Percentiles rank a stretch among this genome's conserved stretches.
phyloP scores from a whole-genome alignment of 805 yeast species.

The Blastobotrys americana region DNA sequence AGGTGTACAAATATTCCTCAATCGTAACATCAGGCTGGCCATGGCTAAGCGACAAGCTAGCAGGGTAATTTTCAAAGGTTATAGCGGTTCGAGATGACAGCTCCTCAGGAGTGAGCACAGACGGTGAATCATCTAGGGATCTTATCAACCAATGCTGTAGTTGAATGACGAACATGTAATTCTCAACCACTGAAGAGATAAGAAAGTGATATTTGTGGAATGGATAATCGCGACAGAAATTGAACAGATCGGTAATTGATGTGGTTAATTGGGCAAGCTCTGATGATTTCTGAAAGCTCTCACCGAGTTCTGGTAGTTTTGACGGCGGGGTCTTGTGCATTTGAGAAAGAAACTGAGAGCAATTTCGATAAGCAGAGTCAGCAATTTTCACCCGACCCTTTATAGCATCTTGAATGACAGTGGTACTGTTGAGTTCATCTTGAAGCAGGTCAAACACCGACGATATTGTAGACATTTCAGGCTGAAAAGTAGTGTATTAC shows the following conservation, averaged over 20 bases:
- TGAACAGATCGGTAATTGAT: not conserved
- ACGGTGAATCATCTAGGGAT: not conserved
- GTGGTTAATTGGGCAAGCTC: not conserved
- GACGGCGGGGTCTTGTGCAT: not conserved
- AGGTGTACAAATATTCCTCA: conserved; percentile 28
- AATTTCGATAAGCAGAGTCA: not conserved
- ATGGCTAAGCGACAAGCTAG: not conserved
- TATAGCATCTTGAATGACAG: not conserved
- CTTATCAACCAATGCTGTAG: not conserved
- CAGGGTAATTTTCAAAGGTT: not conserved
- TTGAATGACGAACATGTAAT: not conserved
- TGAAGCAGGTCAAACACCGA: not conserved
- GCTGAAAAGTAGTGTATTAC: not conserved
- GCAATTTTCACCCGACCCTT: not conserved
- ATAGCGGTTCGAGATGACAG: not conserved
- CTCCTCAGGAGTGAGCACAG: not conserved
- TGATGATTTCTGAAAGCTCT: not conserved
- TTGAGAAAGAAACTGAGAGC: not conserved
- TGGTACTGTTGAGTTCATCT: not conserved
- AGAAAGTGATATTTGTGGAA: not conserved
- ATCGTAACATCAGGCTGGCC: conserved; percentile 11
- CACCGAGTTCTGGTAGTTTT: not conserved
- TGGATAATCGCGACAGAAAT: not conserved
- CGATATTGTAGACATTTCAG: not conserved
- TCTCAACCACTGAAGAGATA: not conserved